These are phyloP conservation scores for Pichia sp. DNA, from an alignment of 1,139 yeast genomes.

Conservation along the genomic window DNA sequence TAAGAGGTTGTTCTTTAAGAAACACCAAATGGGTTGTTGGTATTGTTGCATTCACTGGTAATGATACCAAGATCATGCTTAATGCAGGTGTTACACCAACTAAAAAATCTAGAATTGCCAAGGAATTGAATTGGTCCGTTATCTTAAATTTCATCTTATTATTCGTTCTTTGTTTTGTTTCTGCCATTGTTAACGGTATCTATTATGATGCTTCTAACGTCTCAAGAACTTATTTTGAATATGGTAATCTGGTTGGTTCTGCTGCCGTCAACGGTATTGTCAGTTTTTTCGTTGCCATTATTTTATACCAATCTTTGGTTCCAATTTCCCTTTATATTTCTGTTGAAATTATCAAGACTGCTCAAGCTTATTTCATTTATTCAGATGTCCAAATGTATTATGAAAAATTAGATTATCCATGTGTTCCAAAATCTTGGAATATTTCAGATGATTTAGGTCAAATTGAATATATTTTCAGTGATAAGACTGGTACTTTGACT, in stretches of 20 bases:
- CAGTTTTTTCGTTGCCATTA: slow-evolving; percentile 85
- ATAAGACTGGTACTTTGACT: slow-evolving; percentile 95
- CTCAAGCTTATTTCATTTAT: slow-evolving; percentile 91
- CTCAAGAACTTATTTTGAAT: slow-evolving; percentile 73
- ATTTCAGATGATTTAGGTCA: slow-evolving; percentile 97
- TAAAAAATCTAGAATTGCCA: slow-evolving; percentile 77
- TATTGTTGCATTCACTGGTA: slow-evolving; percentile 84
- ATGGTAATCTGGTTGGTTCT: slow-evolving; percentile 57
- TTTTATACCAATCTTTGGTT: slow-evolving; percentile 86
- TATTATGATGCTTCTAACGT: slow-evolving; percentile 52
- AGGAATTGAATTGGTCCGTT: slow-evolving; percentile 81
- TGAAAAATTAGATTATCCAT: slow-evolving; percentile 83
- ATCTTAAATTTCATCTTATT: slow-evolving; percentile 72
- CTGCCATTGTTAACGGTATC: slow-evolving; percentile 82
- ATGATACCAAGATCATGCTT: slow-evolving; percentile 88
- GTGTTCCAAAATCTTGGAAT: slow-evolving; percentile 96
- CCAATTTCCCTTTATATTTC: slow-evolving; percentile 96
- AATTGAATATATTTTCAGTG: slow-evolving; percentile 92
- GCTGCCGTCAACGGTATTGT: slow-evolving; percentile 80
- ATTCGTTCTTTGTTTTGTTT: slow-evolving; percentile 75
- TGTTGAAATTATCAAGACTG: slow-evolving; percentile 90
- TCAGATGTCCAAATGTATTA: slow-evolving; percentile 88
- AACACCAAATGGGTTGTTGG: slow-evolving; percentile 96
- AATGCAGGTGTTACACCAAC: slow-evolving; percentile 94
- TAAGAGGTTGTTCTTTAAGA: slow-evolving; percentile 90